Conservation (phyloP, 805 yeast genomes). For the Wickerhamomyces kurtzmanii region DNA sequence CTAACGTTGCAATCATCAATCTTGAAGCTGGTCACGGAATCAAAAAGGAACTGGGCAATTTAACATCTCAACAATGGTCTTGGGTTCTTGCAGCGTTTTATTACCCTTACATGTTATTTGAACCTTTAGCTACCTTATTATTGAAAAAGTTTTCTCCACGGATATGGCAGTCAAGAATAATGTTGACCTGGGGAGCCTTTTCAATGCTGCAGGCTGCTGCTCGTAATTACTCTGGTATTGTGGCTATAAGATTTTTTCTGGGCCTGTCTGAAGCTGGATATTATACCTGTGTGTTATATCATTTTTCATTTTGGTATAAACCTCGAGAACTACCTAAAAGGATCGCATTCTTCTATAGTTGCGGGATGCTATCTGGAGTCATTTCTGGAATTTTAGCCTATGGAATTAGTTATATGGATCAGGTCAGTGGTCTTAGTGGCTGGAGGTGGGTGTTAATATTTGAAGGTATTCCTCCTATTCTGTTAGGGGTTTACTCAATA, state of each 20-base stretch:
- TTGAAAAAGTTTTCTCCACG: conserved; percentile 9
- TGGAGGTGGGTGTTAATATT: conserved; percentile 14
- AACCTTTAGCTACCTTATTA: conserved; percentile 10
- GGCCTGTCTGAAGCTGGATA: conserved; percentile 13
- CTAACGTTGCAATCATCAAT: no score
- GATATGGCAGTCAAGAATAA: conserved; percentile 6
- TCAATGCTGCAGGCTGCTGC: conserved; percentile 11
- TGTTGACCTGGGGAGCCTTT: conserved; percentile 8
- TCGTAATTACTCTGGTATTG: conserved; percentile 6
- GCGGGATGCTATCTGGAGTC: conserved; percentile 15
- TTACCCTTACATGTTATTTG: conserved; percentile 10
- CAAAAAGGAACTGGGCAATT: no score
- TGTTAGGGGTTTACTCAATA: conserved; percentile 3
- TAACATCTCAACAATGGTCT: no score
- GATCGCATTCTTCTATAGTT: conserved; percentile 14
- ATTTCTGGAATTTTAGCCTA: conserved; percentile 16
- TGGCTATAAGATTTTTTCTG: conserved; percentile 7
- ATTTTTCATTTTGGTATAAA: conserved; percentile 14
- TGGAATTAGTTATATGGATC: conserved; percentile 9
- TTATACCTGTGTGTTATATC: conserved; percentile 10
- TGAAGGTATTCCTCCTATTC: conserved; percentile 10
- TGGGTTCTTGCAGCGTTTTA: conserved; percentile 8
- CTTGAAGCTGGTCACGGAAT: no score
- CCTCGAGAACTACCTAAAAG: conserved; percentile 14
- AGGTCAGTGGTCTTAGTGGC: conserved; percentile 6